Evolutionary conservation across 2,329 filamentous ascomycete species (phyloP).

Genomic region (Diaporthe ilicicola): DNA sequence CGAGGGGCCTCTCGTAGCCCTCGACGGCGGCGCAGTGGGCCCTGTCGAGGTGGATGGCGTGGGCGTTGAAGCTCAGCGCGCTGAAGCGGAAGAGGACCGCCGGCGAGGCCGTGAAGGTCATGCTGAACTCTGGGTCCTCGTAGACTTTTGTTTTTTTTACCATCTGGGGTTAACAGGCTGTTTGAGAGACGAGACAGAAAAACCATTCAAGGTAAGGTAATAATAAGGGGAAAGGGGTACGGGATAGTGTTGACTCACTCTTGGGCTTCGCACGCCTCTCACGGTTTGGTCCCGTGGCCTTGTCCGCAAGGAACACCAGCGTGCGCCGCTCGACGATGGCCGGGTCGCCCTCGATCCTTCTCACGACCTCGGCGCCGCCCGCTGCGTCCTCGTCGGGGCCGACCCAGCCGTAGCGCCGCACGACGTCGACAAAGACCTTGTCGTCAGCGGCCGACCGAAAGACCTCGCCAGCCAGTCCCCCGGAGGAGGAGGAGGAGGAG

Average conservation of each 20-base stretch:
- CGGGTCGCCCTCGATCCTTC: conserved; percentile 31
- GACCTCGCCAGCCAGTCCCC: conserved; percentile 38
- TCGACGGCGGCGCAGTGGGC: conserved; percentile 75
- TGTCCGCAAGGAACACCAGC: conserved; percentile 60
- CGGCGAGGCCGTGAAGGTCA: conserved; percentile 69
- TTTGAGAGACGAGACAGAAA: not conserved
- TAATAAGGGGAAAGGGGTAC: no score
- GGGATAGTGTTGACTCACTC: not conserved
- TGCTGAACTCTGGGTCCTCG: conserved; percentile 42
- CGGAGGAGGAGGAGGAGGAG: no score
- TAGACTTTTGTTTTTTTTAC: conserved; percentile 47
- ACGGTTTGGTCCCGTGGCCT: not conserved
- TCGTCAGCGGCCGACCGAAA: conserved; percentile 40
- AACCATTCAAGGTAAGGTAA: not conserved
- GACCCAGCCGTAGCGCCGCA: conserved; percentile 52
- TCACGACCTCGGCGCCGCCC: not conserved
- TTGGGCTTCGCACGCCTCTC: not conserved
- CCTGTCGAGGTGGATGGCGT: conserved; percentile 86
- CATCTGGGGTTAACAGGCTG: not conserved
- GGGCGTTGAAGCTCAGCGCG: conserved; percentile 90
- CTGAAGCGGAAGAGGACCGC: conserved; percentile 88
- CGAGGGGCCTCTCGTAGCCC: conserved; percentile 77
- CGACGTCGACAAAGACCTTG: conserved; percentile 62
- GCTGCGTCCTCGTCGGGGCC: conserved; percentile 35
- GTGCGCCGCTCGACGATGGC: conserved; percentile 57